These are phyloP conservation scores for Echria macrotheca DNA, from an alignment of 495 filamentous ascomycete genomes.

Conservation along the genomic window DNA sequence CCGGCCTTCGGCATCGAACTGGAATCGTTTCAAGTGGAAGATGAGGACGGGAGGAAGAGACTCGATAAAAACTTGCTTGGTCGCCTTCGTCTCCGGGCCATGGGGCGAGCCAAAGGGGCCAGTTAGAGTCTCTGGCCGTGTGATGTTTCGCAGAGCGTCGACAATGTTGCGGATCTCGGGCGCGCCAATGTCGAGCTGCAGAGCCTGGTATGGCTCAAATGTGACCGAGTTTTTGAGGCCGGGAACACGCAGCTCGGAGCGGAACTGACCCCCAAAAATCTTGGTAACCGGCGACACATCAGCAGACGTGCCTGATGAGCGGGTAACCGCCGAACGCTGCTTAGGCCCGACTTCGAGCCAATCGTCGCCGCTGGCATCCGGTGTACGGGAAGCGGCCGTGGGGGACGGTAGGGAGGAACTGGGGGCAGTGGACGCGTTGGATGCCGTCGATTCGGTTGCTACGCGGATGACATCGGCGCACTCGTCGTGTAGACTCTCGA, in stretches of 20 bases:
- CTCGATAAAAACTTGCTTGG: slow-evolving; percentile 94
- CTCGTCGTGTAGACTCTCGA: slow-evolving; percentile 91
- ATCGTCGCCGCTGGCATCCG: slow-evolving; percentile 52
- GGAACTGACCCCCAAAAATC: slow-evolving; percentile 88
- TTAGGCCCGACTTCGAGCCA: slow-evolving; percentile 95
- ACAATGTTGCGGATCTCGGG: slow-evolving; percentile 81
- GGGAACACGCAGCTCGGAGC: slow-evolving; percentile 82
- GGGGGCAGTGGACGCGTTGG: slow-evolving; percentile 37
- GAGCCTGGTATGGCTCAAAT: slow-evolving; percentile 84
- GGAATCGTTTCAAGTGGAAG: slow-evolving; percentile 93
- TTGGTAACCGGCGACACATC: slow-evolving; percentile 80
- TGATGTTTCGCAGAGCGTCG: slow-evolving; percentile 82
- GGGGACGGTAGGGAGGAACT: slow-evolving; percentile 35
- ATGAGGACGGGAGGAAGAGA: slow-evolving; percentile 88
- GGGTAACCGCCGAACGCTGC: slow-evolving; percentile 79
- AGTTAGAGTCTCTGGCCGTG: slow-evolving; percentile 74
- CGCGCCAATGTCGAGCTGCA: slow-evolving; percentile 90
- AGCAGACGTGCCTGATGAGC: slow-evolving; percentile 71
- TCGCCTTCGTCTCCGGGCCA: slow-evolving; percentile 69
- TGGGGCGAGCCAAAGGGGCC: slow-evolving; percentile 82
- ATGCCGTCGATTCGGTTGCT: slow-evolving; percentile 34
- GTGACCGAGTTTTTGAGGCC: slow-evolving; percentile 88
- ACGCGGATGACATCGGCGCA: slow-evolving; percentile 69
- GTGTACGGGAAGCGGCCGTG: slow-evolving; percentile 32
- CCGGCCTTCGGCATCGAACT: slow-evolving; percentile 76